These are phyloP conservation scores for Curvularia sp. DNA, from an alignment of 2,329 filamentous ascomycete genomes.

Conservation along the genomic window DNA sequence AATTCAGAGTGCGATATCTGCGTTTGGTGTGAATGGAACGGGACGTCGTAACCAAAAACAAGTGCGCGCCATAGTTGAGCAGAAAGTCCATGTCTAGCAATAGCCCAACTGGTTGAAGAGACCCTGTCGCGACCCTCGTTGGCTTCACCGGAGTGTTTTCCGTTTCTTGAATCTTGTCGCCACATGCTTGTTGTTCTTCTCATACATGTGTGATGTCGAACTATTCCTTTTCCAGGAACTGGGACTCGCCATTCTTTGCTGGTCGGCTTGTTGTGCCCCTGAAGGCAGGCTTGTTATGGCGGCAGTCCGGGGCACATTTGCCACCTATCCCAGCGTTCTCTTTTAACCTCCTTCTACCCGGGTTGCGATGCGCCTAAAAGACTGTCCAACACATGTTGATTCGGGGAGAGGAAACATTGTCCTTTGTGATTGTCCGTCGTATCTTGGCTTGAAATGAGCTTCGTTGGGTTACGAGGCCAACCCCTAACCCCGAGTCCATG, in stretches of 20 bases:
- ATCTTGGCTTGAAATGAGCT: neutral
- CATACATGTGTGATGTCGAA: neutral
- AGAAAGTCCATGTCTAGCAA: conserved; percentile 3
- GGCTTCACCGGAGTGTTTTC: conserved; percentile 1
- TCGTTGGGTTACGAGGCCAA: neutral
- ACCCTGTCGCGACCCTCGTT: neutral
- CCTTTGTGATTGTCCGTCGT: neutral
- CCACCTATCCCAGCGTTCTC: neutral
- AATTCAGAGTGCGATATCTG: conserved; percentile 2
- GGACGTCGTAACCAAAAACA: neutral
- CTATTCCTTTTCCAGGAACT: neutral
- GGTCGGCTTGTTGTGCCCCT: neutral
- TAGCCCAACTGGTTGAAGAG: neutral
- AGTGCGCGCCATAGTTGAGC: conserved; percentile 3
- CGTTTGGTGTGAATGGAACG: conserved; percentile 8
- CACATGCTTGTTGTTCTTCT: neutral
- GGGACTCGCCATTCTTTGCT: neutral
- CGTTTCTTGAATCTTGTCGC: neutral
- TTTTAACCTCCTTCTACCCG: neutral
- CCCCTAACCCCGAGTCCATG: neutral
- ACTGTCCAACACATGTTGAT: neutral
- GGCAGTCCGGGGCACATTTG: conserved; percentile 1
- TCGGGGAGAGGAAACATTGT: neutral
- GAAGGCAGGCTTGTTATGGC: neutral
- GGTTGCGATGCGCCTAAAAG: neutral